Evolutionary conservation across 1,284 basidiomycete species (phyloP).

Genomic region (Leccinum griseonigrum): DNA sequence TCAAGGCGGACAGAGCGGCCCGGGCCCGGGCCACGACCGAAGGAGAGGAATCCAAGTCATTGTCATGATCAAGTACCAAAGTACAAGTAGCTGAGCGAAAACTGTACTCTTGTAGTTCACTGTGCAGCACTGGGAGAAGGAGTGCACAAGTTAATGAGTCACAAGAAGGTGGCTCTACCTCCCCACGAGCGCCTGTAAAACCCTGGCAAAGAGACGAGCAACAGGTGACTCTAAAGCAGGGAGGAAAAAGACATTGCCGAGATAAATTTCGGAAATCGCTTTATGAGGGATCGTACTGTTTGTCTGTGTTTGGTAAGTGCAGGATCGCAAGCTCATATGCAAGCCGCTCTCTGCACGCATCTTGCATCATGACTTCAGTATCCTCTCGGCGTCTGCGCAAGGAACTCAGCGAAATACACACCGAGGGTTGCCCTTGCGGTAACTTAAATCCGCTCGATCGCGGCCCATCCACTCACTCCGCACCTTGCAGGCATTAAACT

Average conservation of each 20-base stretch:
- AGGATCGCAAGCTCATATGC: neutral
- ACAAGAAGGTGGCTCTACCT: constrained; percentile 40
- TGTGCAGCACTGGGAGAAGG: constrained; percentile 29
- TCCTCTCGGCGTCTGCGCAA: constrained; percentile 66
- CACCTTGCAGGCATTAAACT: constrained; percentile 59
- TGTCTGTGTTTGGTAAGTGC: constrained; percentile 26
- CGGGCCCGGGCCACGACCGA: constrained; percentile 46
- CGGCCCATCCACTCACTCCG: constrained; percentile 5
- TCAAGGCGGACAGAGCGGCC: constrained; percentile 63
- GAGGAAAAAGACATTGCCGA: constrained; percentile 30
- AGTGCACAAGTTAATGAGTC: constrained; percentile 34
- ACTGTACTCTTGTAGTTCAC: constrained; percentile 34
- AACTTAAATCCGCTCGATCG: neutral
- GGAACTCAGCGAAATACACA: constrained; percentile 68
- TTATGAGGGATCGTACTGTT: constrained; percentile 23
- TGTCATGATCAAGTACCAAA: constrained; percentile 6
- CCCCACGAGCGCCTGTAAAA: constrained; percentile 51
- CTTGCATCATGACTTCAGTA: constrained; percentile 55
- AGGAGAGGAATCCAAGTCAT: constrained; percentile 14
- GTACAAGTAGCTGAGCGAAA: constrained; percentile 5
- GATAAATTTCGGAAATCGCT: neutral
- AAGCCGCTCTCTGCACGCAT: constrained; percentile 12
- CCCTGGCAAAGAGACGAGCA: constrained; percentile 30
- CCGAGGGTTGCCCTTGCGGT: constrained; percentile 74
- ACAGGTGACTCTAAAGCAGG: constrained; percentile 42